Evolutionary conservation across 129 eudicot species (phyloP), one percentile per base, ranked within the genome.

Genomic region (Lonicera japonica): DNA sequence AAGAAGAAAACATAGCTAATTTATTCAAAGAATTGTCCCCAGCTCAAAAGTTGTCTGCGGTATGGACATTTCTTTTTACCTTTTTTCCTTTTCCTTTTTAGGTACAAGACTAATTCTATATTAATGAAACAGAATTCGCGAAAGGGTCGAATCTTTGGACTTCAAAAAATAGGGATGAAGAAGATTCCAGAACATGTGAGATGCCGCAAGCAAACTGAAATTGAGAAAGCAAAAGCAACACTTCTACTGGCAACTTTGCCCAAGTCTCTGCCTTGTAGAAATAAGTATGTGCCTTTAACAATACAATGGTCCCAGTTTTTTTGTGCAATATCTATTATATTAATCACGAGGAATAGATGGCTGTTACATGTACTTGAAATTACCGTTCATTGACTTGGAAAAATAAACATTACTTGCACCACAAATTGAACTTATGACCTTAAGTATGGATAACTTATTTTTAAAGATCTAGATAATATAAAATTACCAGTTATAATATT

Each of bases 221-320:
- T 94, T 77, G 96, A 94, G 66, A 85, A 78, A 73, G 99, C 99
- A 65, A 94, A 94, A 75, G 84, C 94, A 75, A 88, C 96, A 57
- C 85, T 94, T 77, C 72, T 88, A 57, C 74, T 94, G 39, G 95
- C 96, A 74, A 84, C 99, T 13, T 78, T 88, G 67, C 99, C 99
- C 70, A 94, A 88, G 75, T 85, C 96, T 72, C 77, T 83, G 73
- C 95, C 99, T 60, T 85, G 99, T 65, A 77, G 99, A 52, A 80
- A 81, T 66, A 88, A 88, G 99, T 94, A 94, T 16, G 96, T 84
- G 65, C 63, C 11, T 3, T 43, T 60, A 60, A 43, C 51, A 17
- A 45, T 62, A 14, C 1, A 58, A 10, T 48, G 57, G 50, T n/a
- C n/a, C n/a, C n/a, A n/a, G n/a, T n/a, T n/a, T n/a, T n/a, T n/a